Evolutionary conservation across 2,329 filamentous ascomycete species (phyloP).

Genomic region (Verticillium nonalfalfae): DNA sequence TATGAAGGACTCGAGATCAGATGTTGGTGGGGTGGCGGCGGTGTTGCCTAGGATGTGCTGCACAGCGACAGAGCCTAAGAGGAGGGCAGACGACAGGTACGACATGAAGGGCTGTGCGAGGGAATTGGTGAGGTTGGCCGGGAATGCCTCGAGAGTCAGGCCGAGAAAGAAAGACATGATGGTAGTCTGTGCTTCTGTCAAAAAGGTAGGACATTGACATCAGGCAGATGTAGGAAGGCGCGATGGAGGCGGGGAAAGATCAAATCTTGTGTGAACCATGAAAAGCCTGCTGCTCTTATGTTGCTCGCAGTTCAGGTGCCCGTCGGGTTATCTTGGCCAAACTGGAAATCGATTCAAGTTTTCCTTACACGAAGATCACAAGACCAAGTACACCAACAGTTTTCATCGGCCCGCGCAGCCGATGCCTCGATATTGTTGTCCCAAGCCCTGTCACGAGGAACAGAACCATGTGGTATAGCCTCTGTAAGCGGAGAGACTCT

Average conservation of each 20-base stretch:
- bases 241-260: not conserved
- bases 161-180: conserved; percentile 9
- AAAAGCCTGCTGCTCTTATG: not conserved
- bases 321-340: not conserved
- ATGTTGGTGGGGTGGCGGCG: conserved; percentile 4
- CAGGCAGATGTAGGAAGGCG: not conserved
- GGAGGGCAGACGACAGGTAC: conserved; percentile 37
- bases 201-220: not conserved
- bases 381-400: not conserved
- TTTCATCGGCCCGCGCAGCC: not conserved
- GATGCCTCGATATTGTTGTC: not conserved
- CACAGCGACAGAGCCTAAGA: conserved; percentile 44
- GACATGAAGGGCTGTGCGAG: conserved; percentile 39
- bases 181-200: not conserved
- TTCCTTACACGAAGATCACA: not conserved
- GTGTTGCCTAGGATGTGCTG: conserved; percentile 44
- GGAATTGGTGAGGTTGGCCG: conserved; percentile 8
- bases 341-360: not conserved
- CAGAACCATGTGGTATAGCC: no score
- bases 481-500: no score
- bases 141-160: conserved; percentile 4
- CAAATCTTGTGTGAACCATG: not conserved
- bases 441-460: not conserved
- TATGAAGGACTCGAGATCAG: conserved; percentile 47
- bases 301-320: not conserved